Base-by-base conservation (phyloP, 2,329 filamentous ascomycete species). In the Leptographium lundbergii region DNA sequence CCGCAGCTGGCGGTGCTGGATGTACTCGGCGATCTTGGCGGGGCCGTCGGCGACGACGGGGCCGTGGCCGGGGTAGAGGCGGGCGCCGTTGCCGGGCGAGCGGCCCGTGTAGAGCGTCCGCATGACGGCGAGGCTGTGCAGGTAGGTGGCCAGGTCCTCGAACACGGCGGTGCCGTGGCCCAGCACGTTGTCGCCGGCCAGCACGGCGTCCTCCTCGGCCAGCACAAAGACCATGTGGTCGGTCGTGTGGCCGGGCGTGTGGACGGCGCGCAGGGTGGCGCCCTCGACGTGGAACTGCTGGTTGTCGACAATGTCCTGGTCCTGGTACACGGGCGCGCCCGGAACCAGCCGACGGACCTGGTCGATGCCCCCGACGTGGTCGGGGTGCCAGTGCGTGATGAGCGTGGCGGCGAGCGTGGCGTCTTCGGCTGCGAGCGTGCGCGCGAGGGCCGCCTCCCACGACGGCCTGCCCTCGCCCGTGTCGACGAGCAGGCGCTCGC, bases 341-440 rank as follows among this genome's bases (percentile, higher is more conserved):
- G 88, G 86, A n/a, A 78, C 88, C 27, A 86, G 68, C 17, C 73
- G 71, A 22, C 59, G 61, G 45, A 85, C 74, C 1, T 96, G 75
- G 66, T 95, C 84, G 27, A 96, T 80, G 9, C 94, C 94, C 27
- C 85, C 82, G 7, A 85, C 80, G 68, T 99, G 94, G 68, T 99
- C 94, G 50, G 75, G 81, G 69, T 99, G 94, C 90, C 91, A 95
- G 71, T 99, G 94, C 0, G 91, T 95, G 55, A 99, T 77, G 25
- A 99, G 76, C 0, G 85, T 84, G 22, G 78, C 75, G n/a, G 82
- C 76, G 27, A 97, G 75, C 0, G 76, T 80, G 24, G 87, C 86
- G 27, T 84, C 79, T 69, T 95, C 88, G 27, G 82, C 73, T 7
- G 76, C 70, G 3, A 97, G 77, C 0, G 86, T 81, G 4, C 76